Conservation (phyloP, 805 yeast species). For the Dipodascopsis uninucleata region DNA sequence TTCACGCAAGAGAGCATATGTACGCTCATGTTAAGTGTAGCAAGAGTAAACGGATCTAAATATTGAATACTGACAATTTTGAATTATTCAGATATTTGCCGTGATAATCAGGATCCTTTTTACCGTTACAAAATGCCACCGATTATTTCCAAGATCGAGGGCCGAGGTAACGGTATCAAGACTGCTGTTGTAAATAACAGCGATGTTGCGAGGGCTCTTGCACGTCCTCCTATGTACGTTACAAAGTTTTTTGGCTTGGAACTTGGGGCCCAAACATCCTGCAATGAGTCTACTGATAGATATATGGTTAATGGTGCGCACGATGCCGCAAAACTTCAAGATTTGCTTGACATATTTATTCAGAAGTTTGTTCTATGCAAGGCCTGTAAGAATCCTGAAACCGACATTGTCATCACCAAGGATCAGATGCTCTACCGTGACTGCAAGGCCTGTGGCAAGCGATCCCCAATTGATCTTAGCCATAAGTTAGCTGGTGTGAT, state of each 20-base stretch:
- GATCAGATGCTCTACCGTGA: conserved; percentile 77
- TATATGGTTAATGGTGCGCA: conserved; percentile 93
- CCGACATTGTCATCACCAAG: conserved; percentile 78
- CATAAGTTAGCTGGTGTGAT: conserved; percentile 85
- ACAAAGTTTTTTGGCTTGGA: conserved; percentile 95
- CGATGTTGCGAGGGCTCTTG: conserved; percentile 91
- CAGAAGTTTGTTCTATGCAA: conserved; percentile 89
- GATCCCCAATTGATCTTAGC: conserved; percentile 77
- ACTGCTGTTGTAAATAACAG: conserved; percentile 86
- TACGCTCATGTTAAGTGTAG: no score
- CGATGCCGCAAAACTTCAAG: conserved; percentile 86
- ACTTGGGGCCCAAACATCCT: conserved; percentile 91
- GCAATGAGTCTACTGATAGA: conserved; percentile 76
- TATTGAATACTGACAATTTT: conserved; percentile 1
- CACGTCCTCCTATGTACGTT: conserved; percentile 87
- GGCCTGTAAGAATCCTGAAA: conserved; percentile 95
- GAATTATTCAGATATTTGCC: conserved; percentile 70
- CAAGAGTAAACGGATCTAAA: no score
- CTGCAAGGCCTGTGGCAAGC: conserved; percentile 97
- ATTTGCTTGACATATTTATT: conserved; percentile 90
- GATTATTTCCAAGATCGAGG: conserved; percentile 94
- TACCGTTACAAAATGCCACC: conserved; percentile 99
- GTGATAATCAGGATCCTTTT: conserved; percentile 96
- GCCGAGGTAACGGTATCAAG: conserved; percentile 98
- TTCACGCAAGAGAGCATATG: no score